phyloP scores from a whole-genome alignment of 1,284 basidiomycete species.

The Rhodotorula sp. region DNA sequence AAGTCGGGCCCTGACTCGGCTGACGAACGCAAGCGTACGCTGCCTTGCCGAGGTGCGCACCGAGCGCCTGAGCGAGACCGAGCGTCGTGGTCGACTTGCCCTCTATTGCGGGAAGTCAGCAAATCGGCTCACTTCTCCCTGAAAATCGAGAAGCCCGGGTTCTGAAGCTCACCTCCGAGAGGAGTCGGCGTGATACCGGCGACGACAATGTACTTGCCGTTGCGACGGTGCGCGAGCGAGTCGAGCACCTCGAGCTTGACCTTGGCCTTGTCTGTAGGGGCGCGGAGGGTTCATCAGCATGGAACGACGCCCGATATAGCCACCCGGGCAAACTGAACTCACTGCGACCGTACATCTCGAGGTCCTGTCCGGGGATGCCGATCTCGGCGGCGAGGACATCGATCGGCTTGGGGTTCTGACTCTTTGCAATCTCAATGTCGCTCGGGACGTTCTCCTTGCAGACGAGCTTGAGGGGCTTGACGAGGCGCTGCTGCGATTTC shows the following conservation, averaged over 20 bases:
- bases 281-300: background rate
- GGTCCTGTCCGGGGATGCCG: conserved; percentile 78
- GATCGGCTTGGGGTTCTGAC: conserved; percentile 90
- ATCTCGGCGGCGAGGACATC: conserved; percentile 82
- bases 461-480: conserved; percentile 76
- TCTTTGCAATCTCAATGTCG: conserved; percentile 95
- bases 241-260: conserved; percentile 87
- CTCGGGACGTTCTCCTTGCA: conserved; percentile 81
- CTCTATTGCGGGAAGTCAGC: conserved; percentile 68
- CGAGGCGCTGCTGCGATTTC: conserved; percentile 60
- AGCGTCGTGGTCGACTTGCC: conserved; percentile 99
- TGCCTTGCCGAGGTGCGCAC: conserved; percentile 87
- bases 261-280: conserved; percentile 61
- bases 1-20: conserved; percentile 97
- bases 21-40: conserved; percentile 98
- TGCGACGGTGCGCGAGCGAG: conserved; percentile 71
- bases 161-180: conserved; percentile 66
- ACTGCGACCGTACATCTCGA: conserved; percentile 93
- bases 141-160: background rate
- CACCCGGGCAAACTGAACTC: conserved; percentile 54
- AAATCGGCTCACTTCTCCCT: conserved; percentile 52
- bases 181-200: conserved; percentile 98
- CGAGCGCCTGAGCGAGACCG: conserved; percentile 93
- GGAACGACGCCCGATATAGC: too few relatives aligned
- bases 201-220: conserved; percentile 97